Base-by-base conservation (phyloP, 2,329 filamentous ascomycete genomes). In the Apiospora aurea region DNA sequence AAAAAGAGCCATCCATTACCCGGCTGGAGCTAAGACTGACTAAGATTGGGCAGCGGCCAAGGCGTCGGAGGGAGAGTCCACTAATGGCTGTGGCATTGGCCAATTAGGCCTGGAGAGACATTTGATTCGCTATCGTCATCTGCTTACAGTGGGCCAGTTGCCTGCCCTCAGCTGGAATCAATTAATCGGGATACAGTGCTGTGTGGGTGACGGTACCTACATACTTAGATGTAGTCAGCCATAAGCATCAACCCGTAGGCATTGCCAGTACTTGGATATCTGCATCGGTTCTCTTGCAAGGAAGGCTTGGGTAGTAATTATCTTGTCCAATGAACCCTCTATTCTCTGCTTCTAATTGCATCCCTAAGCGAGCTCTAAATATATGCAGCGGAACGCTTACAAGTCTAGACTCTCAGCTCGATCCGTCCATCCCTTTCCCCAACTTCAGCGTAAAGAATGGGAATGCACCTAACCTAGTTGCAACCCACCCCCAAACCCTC, bases 21-120 rank as follows among this genome's bases (percentile, higher is more conserved):
- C 57, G 57, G 57, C 21, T 64, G 57, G 57, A 64, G 21, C 57
- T 64, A 64, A 64, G 57, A 41, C 57, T 29, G 57, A 64, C 57
- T 64, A 64, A 64, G 34, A 64, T 29, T 64, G 78, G 73, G 41
- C 53, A 72, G 74, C 38, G 71, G 76, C 76, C 73, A 38, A 41
- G 57, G 57, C 57, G 57, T 64, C 29, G 21, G 34, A n/a, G 57
- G 21, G 16, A n/a, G 34, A 41, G 21, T 21, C 57, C 57, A 64
- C 57, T 64, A 64, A 64, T n/a, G 2, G 57, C 10, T 64, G 8
- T n/a, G 57, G 34, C 29, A 41, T 38, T 64, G 57, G 57, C 57
- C 57, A 64, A 64, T 64, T 21, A 64, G 21, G 21, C 4, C 3
- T 18, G 34, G 18, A 5, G 8, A 13, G 21, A 2, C 34, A 10